Base-by-base conservation (phyloP, 1,284 basidiomycete species). In the Ganoderma sinense region DNA sequence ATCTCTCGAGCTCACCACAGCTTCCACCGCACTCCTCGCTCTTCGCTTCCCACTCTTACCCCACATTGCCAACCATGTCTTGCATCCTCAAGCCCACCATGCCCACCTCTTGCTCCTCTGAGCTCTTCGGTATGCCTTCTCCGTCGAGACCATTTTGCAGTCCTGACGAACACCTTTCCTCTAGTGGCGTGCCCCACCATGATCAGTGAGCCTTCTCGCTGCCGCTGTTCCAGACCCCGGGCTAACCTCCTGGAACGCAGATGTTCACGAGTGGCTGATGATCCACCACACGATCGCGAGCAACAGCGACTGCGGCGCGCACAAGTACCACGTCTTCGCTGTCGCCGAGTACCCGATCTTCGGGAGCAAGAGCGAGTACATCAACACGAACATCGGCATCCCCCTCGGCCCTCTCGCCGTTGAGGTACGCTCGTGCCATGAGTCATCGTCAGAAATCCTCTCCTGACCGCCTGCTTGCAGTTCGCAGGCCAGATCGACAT, bases 251-350 rank as follows among this genome's bases (percentile, higher is more conserved):
- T 16, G 33, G 2, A 20, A 13, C 23, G 16, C n/a, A 59, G 56
- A 59, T 11, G 56, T 59, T 33, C 56, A n/a, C 56, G 31, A 59
- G 33, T 59, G 56, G 56, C 56, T 59, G 20, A 36, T n/a, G 31
- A 59, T 59, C 33, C 56, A 59, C 56, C 56, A 59, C 33, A 36
- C 56, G 10, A 33, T 58, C 31, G 31, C 26, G 13, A 58, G 33
- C 20, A 36, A 33, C 20, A 13, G 20, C 56, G 56, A 39, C 31
- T 59, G 31, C 20, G 18, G 10, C 20, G 33, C 5, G 18, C 31
- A 23, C 33, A 36, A 59, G 20, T 59, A 59, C 33, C 20, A 59
- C 8, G 20, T 59, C 56, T 59, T 59, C 33, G 56, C 56, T 20
- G 33, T 59, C 3, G 56, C 56, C 33, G 56, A 59, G 33, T 33